These are phyloP conservation scores for Wickerhamiella musiphila DNA, from an alignment of 805 yeast genomes.

Conservation along the genomic window DNA sequence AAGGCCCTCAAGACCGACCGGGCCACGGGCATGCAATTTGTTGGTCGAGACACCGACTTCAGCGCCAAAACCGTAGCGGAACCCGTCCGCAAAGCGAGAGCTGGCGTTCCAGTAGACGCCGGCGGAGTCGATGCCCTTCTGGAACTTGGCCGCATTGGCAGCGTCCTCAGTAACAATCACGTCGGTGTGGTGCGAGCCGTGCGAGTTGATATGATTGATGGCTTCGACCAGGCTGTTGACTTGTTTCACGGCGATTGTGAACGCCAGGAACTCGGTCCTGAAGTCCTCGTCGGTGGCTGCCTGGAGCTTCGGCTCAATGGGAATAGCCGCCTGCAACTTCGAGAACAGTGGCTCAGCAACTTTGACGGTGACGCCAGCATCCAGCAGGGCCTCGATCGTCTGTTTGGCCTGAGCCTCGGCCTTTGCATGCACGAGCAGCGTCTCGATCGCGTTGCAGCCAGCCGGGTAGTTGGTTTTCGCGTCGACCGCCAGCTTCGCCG, in stretches of 20 bases:
- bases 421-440: constrained; percentile 41
- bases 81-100: constrained; percentile 96
- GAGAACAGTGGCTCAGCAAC: constrained; percentile 25
- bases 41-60: constrained; percentile 97
- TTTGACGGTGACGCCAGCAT: constrained; percentile 58
- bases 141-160: constrained; percentile 52
- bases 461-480: constrained; percentile 95
- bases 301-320: constrained; percentile 12
- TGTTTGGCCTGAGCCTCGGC: constrained; percentile 22
- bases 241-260: constrained; percentile 61
- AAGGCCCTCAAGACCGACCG: constrained; percentile 93
- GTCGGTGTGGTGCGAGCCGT: constrained; percentile 95
- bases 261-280: constrained; percentile 63
- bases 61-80: constrained; percentile 95
- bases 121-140: constrained; percentile 80
- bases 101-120: constrained; percentile 98
- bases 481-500: constrained; percentile 59
- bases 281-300: constrained; percentile 53
- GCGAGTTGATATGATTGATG: constrained; percentile 68
- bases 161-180: constrained; percentile 68
- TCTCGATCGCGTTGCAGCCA: constrained; percentile 96
- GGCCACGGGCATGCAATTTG: constrained; percentile 96
- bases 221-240: constrained; percentile 50
- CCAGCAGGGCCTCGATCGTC: constrained; percentile 27
- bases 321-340: constrained; percentile 25